Base-by-base conservation (phyloP, 2,329 filamentous ascomycete genomes). In the Colletotrichum cereale region DNA sequence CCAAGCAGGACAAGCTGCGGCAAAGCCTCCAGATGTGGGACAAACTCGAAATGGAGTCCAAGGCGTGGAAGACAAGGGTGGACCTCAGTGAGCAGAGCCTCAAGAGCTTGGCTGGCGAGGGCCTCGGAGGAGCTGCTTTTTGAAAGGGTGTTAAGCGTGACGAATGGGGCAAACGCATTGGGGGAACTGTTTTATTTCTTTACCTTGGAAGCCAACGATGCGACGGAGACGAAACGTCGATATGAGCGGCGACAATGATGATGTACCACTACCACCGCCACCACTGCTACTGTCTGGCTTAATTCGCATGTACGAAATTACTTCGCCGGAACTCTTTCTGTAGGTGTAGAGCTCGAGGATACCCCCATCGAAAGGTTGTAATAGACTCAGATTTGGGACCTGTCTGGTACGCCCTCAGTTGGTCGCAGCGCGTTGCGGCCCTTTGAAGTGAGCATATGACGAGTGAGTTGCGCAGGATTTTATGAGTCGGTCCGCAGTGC, bases 1-100 rank as follows among this genome's bases (percentile, higher is more conserved):
- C 75, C 31, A 88, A 87, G 76, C 85, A 90, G 75, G 88, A 90
- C 52, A 85, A 85, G 73, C 78, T 90, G 48, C 82, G 87, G 38
- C 86, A 85, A 78, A 87, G 83, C 66, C 79, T 90, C 47, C 83
- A 85, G 55, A 75, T 82, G 36, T 90, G 88, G 86, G 85, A 89
- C 65, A 83, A 83, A 75, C 81, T 88, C 55, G 86, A 88, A 76
- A 82, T 88, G 34, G 88, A 90, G 75, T 83, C 84, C 5, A 84
- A 85, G 62, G 83, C 85, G 1, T 86, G 86, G 80, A 86, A 88
- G 78, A 82, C 90, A 55, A 84, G 86, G 63, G 88, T 86, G 53
- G 87, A 90, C 58, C 77, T 90, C 72, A 88, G 86, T 70, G 87
- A 89, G 79, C 84, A 84, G 79, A 87, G 85, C 72, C 82, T 90